phyloP scores from a whole-genome alignment of 2,329 filamentous ascomycete genomes.

The Cordyceps fumosorosea region DNA sequence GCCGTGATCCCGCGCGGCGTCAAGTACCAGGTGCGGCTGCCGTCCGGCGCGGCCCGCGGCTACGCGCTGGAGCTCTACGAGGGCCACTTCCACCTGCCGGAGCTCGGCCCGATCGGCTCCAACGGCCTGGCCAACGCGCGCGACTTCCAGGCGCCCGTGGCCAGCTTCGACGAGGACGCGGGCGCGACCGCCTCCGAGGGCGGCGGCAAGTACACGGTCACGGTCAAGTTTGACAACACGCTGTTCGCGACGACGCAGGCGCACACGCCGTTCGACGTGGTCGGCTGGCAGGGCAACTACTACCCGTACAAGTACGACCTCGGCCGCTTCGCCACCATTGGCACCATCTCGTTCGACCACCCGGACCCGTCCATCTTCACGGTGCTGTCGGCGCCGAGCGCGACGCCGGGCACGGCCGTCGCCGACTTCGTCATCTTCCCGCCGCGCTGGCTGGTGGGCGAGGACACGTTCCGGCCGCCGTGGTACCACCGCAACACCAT shows the following conservation, averaged over 20 bases:
- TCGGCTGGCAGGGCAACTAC: constrained; percentile 76
- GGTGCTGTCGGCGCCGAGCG: constrained; percentile 58
- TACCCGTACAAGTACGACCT: constrained; percentile 79
- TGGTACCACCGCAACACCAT: constrained; percentile 68
- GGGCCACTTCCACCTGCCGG: constrained; percentile 59
- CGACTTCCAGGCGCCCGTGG: constrained; percentile 66
- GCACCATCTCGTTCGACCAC: constrained; percentile 68
- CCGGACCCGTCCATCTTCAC: constrained; percentile 75
- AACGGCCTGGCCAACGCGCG: constrained; percentile 62
- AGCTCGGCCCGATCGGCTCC: constrained; percentile 62
- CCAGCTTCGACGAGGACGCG: constrained; percentile 54
- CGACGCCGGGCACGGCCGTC: constrained; percentile 54
- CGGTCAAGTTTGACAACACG: constrained; percentile 59
- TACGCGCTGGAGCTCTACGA: constrained; percentile 67
- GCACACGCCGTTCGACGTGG: constrained; percentile 72
- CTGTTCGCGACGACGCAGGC: constrained; percentile 59
- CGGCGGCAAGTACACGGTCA: constrained; percentile 40
- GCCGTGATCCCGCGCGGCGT: constrained; percentile 64
- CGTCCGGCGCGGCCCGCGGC: constrained; percentile 52
- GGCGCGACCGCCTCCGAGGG: constrained; percentile 33
- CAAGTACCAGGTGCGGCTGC: constrained; percentile 59
- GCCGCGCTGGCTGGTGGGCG: constrained; percentile 62
- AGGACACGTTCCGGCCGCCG: constrained; percentile 64
- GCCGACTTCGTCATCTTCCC: constrained; percentile 70
- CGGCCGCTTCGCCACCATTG: constrained; percentile 68